Conservation (phyloP, 2,329 filamentous ascomycete species). For the Verticillium klebahnii region DNA sequence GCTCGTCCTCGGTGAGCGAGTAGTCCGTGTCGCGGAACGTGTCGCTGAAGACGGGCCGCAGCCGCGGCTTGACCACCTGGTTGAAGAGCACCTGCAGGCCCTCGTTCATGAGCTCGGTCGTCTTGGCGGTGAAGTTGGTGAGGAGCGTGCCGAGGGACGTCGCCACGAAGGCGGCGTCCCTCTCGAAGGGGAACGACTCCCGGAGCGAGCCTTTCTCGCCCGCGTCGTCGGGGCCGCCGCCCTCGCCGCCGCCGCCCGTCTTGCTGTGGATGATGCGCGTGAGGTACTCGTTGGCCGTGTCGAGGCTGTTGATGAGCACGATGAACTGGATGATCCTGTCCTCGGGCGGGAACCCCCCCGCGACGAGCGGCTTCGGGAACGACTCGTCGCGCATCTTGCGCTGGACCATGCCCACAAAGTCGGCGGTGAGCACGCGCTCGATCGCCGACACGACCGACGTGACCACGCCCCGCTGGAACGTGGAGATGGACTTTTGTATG, state of each 20-base stretch:
- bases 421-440: slow-evolving; percentile 73
- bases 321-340: slow-evolving; percentile 85
- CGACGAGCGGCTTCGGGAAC: slow-evolving; percentile 75
- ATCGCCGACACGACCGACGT: slow-evolving; percentile 74
- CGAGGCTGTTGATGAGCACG: slow-evolving; percentile 91
- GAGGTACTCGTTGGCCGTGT: slow-evolving; percentile 87
- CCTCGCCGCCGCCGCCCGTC: slow-evolving; percentile 33
- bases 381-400: slow-evolving; percentile 96
- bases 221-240: slow-evolving; percentile 17
- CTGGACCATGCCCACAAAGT: slow-evolving; percentile 96
- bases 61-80: slow-evolving; percentile 77
- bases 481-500: slow-evolving; percentile 79
- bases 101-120: slow-evolving; percentile 76
- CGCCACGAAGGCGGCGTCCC: slow-evolving; percentile 67
- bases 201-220: slow-evolving; percentile 37
- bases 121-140: slow-evolving; percentile 69
- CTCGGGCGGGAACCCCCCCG: slow-evolving; percentile 81
- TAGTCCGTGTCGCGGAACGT: slow-evolving; percentile 93
- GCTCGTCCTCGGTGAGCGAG: slow-evolving; percentile 58
- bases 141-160: slow-evolving; percentile 66
- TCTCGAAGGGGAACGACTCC: slow-evolving; percentile 74
- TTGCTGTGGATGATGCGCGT: slow-evolving; percentile 74
- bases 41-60: slow-evolving; percentile 80
- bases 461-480: slow-evolving; percentile 75
- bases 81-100: slow-evolving; percentile 82